Conservation (phyloP, 345 rosid species). For the Excoecaria agallocha region DNA sequence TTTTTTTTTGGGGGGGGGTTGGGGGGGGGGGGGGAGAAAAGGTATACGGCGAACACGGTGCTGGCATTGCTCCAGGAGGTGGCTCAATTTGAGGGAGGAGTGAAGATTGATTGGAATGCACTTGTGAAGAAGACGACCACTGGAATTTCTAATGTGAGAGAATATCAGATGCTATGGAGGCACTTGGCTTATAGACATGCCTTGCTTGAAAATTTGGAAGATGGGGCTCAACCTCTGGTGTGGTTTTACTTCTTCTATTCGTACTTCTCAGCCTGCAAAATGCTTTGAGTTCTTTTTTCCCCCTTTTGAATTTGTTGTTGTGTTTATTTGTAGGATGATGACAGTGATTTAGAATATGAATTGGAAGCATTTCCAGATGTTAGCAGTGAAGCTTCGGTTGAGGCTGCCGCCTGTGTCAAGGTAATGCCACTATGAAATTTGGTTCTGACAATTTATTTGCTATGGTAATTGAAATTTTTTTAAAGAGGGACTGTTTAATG, state of each 20-base stretch:
- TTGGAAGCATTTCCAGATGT: conserved; percentile 76
- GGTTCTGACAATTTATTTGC: not conserved
- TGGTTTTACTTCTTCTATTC: not conserved
- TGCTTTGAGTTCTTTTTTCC: not conserved
- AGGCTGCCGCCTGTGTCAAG: conserved; percentile 86
- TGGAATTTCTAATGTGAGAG: conserved; percentile 24
- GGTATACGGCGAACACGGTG: conserved; percentile 56
- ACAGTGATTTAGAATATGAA: conserved; percentile 86
- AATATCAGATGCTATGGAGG: conserved; percentile 68
- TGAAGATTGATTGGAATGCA: conserved; percentile 32
- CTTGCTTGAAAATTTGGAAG: conserved; percentile 48
- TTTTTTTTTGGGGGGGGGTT: not conserved
- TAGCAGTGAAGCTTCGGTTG: conserved; percentile 56
- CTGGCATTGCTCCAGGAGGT: conserved; percentile 32
- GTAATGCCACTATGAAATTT: conserved; percentile 27
- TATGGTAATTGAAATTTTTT: not conserved
- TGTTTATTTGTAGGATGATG: conserved; percentile 63
- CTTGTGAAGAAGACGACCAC: conserved; percentile 22
- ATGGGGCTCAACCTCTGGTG: conserved; percentile 59
- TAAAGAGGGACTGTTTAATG: no score
- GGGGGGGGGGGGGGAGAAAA: no score
- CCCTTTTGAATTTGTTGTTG: not conserved
- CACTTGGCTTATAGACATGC: conserved; percentile 72
- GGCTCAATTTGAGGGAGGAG: conserved; percentile 24
- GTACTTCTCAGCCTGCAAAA: not conserved